These are phyloP conservation scores for Magnusiomyces paraingens DNA, from an alignment of 1,139 yeast genomes.

Conservation along the genomic window DNA sequence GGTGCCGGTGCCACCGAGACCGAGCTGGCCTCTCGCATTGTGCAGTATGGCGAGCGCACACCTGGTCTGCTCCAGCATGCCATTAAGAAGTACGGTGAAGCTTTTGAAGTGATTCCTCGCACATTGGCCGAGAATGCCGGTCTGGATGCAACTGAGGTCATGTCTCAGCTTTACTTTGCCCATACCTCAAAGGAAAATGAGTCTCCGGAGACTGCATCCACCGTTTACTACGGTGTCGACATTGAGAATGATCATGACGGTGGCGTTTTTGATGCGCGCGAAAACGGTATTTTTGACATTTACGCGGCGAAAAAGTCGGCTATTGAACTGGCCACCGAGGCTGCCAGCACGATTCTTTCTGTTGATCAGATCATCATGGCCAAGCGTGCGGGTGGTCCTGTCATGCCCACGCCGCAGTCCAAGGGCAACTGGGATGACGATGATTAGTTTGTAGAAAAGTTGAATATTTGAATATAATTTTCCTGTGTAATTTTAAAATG, in stretches of 20 bases:
- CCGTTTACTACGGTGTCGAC: constrained; percentile 50
- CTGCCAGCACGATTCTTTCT: constrained; percentile 82
- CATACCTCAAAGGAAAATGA: constrained; percentile 47
- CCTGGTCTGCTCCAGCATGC: constrained; percentile 93
- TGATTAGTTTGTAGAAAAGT: constrained; percentile 41
- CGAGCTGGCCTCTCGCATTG: constrained; percentile 72
- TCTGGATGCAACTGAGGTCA: constrained; percentile 76
- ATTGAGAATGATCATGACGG: constrained; percentile 55
- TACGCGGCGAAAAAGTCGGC: constrained; percentile 79
- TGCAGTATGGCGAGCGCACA: constrained; percentile 83
- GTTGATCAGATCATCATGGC: constrained; percentile 93
- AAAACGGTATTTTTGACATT: constrained; percentile 69
- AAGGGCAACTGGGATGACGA: constrained; percentile 97
- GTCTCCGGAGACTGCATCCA: constrained; percentile 23
- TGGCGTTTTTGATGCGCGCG: constrained; percentile 66
- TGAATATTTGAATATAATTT: background rate
- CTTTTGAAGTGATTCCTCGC: constrained; percentile 90
- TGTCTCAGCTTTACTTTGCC: constrained; percentile 83
- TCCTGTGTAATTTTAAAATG: too few species aligned
- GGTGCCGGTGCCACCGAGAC: constrained; percentile 98
- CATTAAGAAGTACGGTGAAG: constrained; percentile 87
- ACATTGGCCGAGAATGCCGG: constrained; percentile 94
- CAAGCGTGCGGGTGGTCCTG: constrained; percentile 96
- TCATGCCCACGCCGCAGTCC: constrained; percentile 69
- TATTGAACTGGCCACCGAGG: constrained; percentile 89